Conservation (phyloP, 768 basidiomycete species). For the Leccinum truebloodii region DNA sequence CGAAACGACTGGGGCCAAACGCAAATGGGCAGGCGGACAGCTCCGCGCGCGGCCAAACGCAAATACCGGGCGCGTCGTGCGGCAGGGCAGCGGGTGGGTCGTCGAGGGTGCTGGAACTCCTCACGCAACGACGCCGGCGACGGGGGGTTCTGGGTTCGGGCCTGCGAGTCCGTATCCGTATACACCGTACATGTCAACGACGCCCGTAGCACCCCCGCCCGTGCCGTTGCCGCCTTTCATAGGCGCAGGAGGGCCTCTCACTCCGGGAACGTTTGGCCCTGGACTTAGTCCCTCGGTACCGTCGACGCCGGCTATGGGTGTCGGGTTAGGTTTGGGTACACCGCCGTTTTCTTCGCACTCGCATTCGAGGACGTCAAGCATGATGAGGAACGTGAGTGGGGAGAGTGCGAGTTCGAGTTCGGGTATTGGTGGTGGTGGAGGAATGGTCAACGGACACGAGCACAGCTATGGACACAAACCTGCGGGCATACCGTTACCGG, state of each 20-base stretch:
- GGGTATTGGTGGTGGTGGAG: not conserved
- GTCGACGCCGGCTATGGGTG: slow-evolving; percentile 30
- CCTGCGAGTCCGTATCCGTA: slow-evolving; percentile 30
- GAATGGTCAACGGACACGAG: not conserved
- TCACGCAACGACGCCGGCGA: slow-evolving; percentile 37
- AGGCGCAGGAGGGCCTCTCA: not conserved
- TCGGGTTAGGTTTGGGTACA: slow-evolving; percentile 27
- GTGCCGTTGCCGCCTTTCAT: not conserved
- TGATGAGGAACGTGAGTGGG: slow-evolving; percentile 17
- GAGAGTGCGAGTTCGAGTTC: slow-evolving; percentile 1
- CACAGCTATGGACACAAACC: slow-evolving; percentile 1
- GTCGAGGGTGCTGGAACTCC: slow-evolving; percentile 50
- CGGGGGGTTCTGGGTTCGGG: slow-evolving; percentile 27
- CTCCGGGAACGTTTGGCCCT: slow-evolving; percentile 36
- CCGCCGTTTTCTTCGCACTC: slow-evolving; percentile 21
- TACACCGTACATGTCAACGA: slow-evolving; percentile 33
- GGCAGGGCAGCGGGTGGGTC: slow-evolving; percentile 62
- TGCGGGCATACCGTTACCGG: slow-evolving; percentile 17
- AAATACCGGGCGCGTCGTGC: slow-evolving; percentile 42
- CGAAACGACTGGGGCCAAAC: slow-evolving; percentile 60
- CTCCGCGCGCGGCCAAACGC: slow-evolving; percentile 54
- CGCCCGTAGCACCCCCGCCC: slow-evolving; percentile 1
- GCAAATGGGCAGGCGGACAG: slow-evolving; percentile 68
- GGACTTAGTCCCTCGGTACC: slow-evolving; percentile 14
- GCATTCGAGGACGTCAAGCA: slow-evolving; percentile 1